Base-by-base conservation (phyloP, 352 stramenopile species). In the Phytophthora palmivora region DNA sequence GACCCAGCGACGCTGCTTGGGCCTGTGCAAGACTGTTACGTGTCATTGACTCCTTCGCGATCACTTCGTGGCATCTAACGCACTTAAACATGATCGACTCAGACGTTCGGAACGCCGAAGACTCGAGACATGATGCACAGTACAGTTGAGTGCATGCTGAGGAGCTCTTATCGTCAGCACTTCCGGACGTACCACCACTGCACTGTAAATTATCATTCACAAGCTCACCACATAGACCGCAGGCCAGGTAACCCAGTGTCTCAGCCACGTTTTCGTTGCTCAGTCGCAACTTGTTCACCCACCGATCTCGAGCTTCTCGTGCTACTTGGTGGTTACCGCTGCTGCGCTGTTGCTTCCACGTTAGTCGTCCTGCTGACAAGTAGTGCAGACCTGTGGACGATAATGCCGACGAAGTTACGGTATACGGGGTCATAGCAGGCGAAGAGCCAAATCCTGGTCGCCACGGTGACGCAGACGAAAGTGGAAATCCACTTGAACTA, bases 161-260 rank as follows among this genome's bases (percentile, higher is more conserved):
- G 18, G 49, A 59, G 18, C 50, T 68, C 18, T 66, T 63, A 11
- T 67, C 39, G 7, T 48, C 72, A 42, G 42, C 38, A 19, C 15
- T 44, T 28, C n/a, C 36, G 6, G 48, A 43, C 34, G 26, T 21
- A 43, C 59, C 51, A 42, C 60, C 59, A 15, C 49, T 74, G 65
- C 86, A 94, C 65, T 94, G 82, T 7, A 83, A 53, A 48, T 92
- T 94, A 49, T 94, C 84, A 52, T 79, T 80, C 21, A 88, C 79
- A 6, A 91, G 74, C 43, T 92, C 86, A 28, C 82, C 82, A 32
- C 86, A 94, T 15, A 89, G 44, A n/a, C 86, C 86, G 36, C 86
- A 94, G 7, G 70, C 80, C 14, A 94, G 54, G 12, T 77, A 82
- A 9, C 67, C 57, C 11, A 92, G 50, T 6, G 84, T 75, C 22